These are phyloP conservation scores for Vitis hybrid DNA, from an alignment of 177 flowering plant genomes.

Conservation along the genomic window DNA sequence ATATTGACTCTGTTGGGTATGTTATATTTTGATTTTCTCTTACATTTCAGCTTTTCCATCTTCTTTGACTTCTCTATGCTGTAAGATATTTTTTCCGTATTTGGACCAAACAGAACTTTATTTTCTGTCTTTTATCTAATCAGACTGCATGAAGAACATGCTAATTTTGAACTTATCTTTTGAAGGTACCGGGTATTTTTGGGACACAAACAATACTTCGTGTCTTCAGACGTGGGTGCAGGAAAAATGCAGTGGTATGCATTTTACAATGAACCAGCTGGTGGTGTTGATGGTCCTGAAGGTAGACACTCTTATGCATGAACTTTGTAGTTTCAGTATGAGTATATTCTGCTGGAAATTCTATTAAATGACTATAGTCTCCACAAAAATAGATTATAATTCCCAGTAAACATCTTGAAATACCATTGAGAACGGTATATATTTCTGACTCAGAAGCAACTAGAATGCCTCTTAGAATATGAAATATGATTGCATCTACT, in stretches of 20 bases:
- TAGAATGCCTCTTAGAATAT: not conserved
- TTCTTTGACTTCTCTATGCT: conserved; percentile 4
- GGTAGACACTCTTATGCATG: conserved; percentile 35
- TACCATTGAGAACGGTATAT: no score
- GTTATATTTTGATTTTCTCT: conserved; percentile 11
- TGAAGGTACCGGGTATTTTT: conserved; percentile 91
- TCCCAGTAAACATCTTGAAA: no score
- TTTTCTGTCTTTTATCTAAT: not conserved
- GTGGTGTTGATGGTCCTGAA: conserved; percentile 72
- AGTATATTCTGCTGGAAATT: no score
- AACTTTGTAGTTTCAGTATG: conserved; percentile 2
- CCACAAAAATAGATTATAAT: not conserved
- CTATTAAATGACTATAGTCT: no score
- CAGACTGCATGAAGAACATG: not conserved
- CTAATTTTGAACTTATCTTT: conserved; percentile 18
- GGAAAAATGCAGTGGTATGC: conserved; percentile 99
- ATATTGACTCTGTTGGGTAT: conserved; percentile 93
- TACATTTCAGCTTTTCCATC: not conserved
- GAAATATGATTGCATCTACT: no score
- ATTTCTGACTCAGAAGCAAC: no score
- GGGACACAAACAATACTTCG: conserved; percentile 97
- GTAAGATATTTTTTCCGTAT: not conserved
- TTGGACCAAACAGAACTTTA: not conserved
- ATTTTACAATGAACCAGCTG: conserved; percentile 80
- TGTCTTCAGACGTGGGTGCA: conserved; percentile 93